These are phyloP conservation scores for Pseudopithomyces chartarum DNA, from an alignment of 2,329 filamentous ascomycete genomes.

Conservation along the genomic window DNA sequence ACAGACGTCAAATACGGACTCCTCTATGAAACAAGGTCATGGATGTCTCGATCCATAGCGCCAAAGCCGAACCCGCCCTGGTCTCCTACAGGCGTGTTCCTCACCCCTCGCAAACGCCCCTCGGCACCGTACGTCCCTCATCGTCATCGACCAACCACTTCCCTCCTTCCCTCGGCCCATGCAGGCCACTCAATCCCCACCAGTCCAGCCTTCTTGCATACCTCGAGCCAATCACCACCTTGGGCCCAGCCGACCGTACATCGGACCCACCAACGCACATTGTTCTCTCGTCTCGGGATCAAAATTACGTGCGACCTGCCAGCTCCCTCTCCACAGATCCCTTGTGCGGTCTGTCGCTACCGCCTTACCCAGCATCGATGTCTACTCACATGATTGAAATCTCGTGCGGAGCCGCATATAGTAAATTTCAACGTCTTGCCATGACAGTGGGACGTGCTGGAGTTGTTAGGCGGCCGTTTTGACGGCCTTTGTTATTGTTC, in stretches of 20 bases:
- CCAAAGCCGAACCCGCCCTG: not conserved
- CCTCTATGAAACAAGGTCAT: not conserved
- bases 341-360: conserved; percentile 31
- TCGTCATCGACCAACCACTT: conserved; percentile 17
- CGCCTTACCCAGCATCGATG: conserved; percentile 45
- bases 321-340: conserved; percentile 31
- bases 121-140: conserved; percentile 8
- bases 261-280: conserved; percentile 45
- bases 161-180: conserved; percentile 5
- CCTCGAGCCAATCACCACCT: conserved; percentile 16
- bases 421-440: conserved; percentile 48
- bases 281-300: conserved; percentile 42
- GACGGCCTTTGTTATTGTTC: conserved; percentile 25
- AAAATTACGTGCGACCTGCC: conserved; percentile 46
- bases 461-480: conserved; percentile 19
- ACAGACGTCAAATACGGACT: not conserved
- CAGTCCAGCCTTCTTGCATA: conserved; percentile 30
- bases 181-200: conserved; percentile 11
- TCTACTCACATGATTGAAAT: conserved; percentile 46
- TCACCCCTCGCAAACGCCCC: conserved; percentile 8
- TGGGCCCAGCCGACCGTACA: conserved; percentile 31
- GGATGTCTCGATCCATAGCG: not conserved
- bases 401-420: conserved; percentile 43
- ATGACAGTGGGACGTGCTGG: conserved; percentile 17
- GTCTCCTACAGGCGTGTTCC: not conserved